Base-by-base conservation (phyloP, 2,329 filamentous ascomycete genomes). In the Davidsoniella neocaledoniae region DNA sequence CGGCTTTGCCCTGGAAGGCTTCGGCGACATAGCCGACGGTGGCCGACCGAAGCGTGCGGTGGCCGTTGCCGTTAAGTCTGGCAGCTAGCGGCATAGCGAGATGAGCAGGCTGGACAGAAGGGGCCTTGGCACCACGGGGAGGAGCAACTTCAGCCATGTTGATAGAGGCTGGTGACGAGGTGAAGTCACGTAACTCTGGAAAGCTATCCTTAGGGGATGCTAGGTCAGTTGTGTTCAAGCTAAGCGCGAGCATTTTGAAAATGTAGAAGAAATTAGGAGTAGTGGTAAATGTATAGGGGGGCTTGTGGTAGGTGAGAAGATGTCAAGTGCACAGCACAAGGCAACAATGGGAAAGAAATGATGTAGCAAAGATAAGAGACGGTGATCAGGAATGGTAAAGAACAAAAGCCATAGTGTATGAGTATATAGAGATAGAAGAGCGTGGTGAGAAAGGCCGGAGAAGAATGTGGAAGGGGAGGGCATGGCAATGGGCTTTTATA, bases 21-120 rank as follows among this genome's bases (percentile, higher is more conserved):
- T 90, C 87, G 21, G 91, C 88, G 56, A 94, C 81, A 69, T 98
- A 98, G 60, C 91, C 91, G 37, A 93, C 83, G 26, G 88, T 91
- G 57, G 86, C 83, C 56, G 91, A 91, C 17, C 87, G 85, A 52
- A 96, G 70, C 50, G 90, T 73, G 50, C 83, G 77, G 62, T 86
- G 79, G 52, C 77, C 76, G 65, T 80, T 74, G 62, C 73, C 66
- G 61, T 73, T 68, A 57, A 64, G 54, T 58, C 63, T 68, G 58
- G 61, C 66, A 66, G 59, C 67, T 51, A 75, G 71, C 12, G 83
- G 81, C 19, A 88, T 73, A 58, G 76, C 83, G 63, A 94, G 73
- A 64, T 94, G 86, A 52, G 86, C 88, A 23, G 88, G 86, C 62
- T 93, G 85, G 21, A 87, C 86, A 50, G 88, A 94, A 21, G 88